Percentiles rank a stretch among this genome's conserved stretches.
Evolutionary conservation across 306 rosid species (phyloP).

Genomic region (Myrica gale): DNA sequence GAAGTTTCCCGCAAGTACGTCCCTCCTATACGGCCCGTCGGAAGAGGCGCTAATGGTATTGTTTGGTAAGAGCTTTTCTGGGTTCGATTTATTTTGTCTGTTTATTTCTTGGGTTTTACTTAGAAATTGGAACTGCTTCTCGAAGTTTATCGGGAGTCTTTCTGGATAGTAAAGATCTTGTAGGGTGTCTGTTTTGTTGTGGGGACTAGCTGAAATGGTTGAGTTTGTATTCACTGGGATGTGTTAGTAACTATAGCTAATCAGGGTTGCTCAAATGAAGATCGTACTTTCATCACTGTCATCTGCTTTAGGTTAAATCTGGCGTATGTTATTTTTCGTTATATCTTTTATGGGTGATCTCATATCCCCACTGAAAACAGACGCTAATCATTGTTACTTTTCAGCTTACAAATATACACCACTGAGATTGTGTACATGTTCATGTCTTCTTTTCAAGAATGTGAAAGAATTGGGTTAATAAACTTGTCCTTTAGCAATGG

Average conservation of each 20-base stretch:
- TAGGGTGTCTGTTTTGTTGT: background rate
- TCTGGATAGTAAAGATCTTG: background rate
- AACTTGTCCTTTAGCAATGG: background rate
- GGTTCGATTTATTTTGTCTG: conserved; percentile 10
- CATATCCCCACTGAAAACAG: background rate
- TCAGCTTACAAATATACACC: background rate
- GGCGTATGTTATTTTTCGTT: too few species aligned
- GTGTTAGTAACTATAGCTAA: background rate
- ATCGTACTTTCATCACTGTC: background rate
- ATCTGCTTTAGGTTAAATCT: background rate
- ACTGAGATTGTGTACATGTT: background rate
- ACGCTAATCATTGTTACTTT: background rate
- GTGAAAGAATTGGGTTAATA: background rate
- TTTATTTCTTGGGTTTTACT: conserved; percentile 1
- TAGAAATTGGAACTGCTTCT: background rate
- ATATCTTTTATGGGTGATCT: background rate
- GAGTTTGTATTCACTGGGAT: background rate
- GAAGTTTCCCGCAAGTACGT: conserved; percentile 86
- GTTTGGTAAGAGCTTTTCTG: conserved; percentile 64
- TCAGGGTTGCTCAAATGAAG: background rate
- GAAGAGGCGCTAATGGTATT: conserved; percentile 94
- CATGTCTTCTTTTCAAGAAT: background rate
- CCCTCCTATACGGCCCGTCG: conserved; percentile 92
- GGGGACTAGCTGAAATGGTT: background rate
- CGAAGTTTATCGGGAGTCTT: background rate